These are phyloP conservation scores for Hypericum perforatum DNA, from an alignment of 345 rosid species.

Conservation along the genomic window DNA sequence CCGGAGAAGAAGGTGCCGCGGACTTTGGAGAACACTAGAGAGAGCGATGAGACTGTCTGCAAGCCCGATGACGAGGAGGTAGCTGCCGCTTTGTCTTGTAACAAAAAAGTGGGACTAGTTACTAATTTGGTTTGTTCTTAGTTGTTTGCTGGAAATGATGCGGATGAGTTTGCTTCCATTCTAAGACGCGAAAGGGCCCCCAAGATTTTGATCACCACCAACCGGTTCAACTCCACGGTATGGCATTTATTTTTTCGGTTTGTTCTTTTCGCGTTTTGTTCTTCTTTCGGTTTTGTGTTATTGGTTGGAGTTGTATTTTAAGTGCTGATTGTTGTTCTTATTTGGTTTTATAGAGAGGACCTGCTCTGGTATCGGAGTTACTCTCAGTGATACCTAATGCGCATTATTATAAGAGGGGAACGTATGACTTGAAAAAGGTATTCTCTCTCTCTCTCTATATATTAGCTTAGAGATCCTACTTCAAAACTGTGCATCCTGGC, in stretches of 20 bases:
- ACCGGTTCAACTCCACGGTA: conserved; percentile 85
- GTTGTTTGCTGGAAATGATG: conserved; percentile 81
- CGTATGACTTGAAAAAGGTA: conserved; percentile 89
- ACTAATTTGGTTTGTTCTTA: conserved; percentile 15
- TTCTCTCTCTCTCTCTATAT: background rate
- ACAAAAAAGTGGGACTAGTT: too few species aligned
- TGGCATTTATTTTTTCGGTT: conserved; percentile 14
- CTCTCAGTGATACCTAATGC: conserved; percentile 79
- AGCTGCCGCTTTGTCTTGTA: background rate
- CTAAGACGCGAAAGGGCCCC: conserved; percentile 47
- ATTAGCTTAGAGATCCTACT: background rate
- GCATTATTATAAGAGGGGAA: conserved; percentile 70
- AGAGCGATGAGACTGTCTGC: conserved; percentile 80
- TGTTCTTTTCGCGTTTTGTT: background rate
- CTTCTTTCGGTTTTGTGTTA: conserved; percentile 4
- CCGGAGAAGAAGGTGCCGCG: conserved; percentile 56
- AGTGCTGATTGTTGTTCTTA: background rate
- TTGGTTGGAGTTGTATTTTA: conserved; percentile 1
- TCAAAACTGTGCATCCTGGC: background rate
- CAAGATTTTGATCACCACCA: conserved; percentile 80
- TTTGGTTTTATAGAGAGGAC: conserved; percentile 64
- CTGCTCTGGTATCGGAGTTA: conserved; percentile 67
- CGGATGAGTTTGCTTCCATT: conserved; percentile 71
- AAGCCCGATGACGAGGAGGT: conserved; percentile 94
- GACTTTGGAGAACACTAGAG: conserved; percentile 91